Base-by-base conservation (phyloP, 257 asterid species). In the Haberlea rhodopensis region DNA sequence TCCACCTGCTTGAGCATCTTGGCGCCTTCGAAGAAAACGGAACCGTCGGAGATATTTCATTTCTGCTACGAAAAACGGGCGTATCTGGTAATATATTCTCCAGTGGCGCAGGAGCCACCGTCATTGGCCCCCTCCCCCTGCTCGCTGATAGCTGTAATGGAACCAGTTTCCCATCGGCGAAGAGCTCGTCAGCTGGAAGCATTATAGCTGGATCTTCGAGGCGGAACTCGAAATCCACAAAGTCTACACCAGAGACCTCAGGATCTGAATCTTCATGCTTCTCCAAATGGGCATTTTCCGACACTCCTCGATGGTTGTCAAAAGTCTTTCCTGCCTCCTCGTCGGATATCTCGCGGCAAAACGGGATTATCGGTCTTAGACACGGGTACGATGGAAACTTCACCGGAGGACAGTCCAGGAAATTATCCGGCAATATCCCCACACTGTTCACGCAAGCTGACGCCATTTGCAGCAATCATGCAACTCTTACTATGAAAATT, bases 111-210 rank as follows among this genome's bases (percentile, higher is more conserved):
- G 84, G 56, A 21, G 61, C 77, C 7, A 79, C 49, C 40, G 68
- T 8, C 70, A 53, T 46, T 11, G 82, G 40, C n/a, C n/a, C n/a
- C n/a, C n/a, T n/a, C 13, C 73, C 76, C 5, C 89, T 92, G 32
- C 73, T 49, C 63, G 71, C n/a, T 9, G 86, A 78, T 15, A 81
- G 83, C 6, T 85, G 97, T 58, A 85, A 51, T 2, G 99, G 99
- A 3, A 87, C 76, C 7, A 92, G 92, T 69, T 89, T 92, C 7
- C 99, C 99, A 57, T 89, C 85, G 49, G 84, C 84, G 76, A 92
- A 92, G 2, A 92, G 92, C 89, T 89, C 90, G 66, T 92, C 99
- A 4, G 99, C 99, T 22, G 97, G 91, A 4, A 85, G 87, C 94
- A 92, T 87, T 6, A 65, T 75, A 5, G 82, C 96, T 69, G 95